These are phyloP conservation scores for Phoma sp. DNA, from an alignment of 2,329 filamentous ascomycete species.

Conservation along the genomic window DNA sequence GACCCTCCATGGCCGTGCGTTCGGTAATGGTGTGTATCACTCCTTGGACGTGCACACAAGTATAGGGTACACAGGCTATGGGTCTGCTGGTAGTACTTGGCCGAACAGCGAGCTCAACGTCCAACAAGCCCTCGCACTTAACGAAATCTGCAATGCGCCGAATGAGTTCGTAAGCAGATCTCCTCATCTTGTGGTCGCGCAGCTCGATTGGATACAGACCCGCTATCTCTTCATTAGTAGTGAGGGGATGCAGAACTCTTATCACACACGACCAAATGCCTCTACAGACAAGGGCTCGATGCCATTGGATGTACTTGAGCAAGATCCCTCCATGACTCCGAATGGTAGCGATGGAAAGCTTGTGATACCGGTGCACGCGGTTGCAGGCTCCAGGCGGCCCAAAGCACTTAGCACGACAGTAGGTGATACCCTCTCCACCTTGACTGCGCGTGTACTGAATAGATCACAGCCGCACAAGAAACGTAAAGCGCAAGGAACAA, in stretches of 20 bases:
- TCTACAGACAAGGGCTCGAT: slow-evolving; percentile 20
- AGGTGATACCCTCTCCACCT: background rate
- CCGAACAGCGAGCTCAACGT: slow-evolving; percentile 69
- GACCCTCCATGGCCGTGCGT: slow-evolving; percentile 69
- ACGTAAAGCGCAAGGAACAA: slow-evolving; percentile 36
- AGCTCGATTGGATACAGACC: slow-evolving; percentile 87
- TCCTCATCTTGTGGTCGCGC: slow-evolving; percentile 73
- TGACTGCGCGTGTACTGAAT: slow-evolving; percentile 12
- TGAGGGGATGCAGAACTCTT: too few species aligned
- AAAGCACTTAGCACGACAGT: slow-evolving; percentile 24
- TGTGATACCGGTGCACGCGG: slow-evolving; percentile 60
- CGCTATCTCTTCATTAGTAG: slow-evolving; percentile 75
- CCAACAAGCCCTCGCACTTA: slow-evolving; percentile 69
- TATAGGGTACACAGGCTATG: slow-evolving; percentile 52
- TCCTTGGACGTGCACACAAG: slow-evolving; percentile 66
- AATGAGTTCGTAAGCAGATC: slow-evolving; percentile 60
- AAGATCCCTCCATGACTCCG: slow-evolving; percentile 52
- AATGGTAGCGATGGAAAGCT: slow-evolving; percentile 50
- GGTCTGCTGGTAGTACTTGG: slow-evolving; percentile 58
- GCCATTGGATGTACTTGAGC: slow-evolving; percentile 40
- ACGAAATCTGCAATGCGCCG: slow-evolving; percentile 82
- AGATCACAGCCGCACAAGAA: slow-evolving; percentile 30
- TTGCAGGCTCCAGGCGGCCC: slow-evolving; percentile 53
- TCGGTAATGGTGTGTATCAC: slow-evolving; percentile 83
- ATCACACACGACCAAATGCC: too few species aligned